A percentile compares a stretch with the other conserved stretches of the same genome.
Evolutionary conservation across 1,284 basidiomycete species (phyloP).

Genomic region (Phellinidium pouzarii): DNA sequence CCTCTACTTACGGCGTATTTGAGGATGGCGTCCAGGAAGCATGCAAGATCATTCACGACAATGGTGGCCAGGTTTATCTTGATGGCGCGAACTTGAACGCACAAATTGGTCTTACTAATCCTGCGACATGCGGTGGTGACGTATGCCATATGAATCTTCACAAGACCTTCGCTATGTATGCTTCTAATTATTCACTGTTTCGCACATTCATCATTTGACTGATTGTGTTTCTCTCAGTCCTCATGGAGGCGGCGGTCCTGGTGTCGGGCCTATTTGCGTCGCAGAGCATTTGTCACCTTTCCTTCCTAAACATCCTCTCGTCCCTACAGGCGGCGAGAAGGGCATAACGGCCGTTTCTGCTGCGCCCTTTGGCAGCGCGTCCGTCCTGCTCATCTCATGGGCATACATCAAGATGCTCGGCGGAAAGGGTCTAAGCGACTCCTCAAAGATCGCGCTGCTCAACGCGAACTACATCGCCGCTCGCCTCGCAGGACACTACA

Average conservation of each 20-base stretch:
- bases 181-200: conserved; percentile 1
- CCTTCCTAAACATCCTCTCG: conserved; percentile 85
- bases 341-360: conserved; percentile 88
- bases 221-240: conserved; percentile 48
- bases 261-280: conserved; percentile 93
- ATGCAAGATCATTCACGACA: conserved; percentile 89
- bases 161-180: conserved; percentile 89
- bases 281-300: conserved; percentile 91
- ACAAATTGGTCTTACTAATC: conserved; percentile 91
- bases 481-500: conserved; percentile 82
- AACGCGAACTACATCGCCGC: conserved; percentile 97
- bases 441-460: conserved; percentile 83
- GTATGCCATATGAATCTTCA: conserved; percentile 98
- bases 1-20: conserved; percentile 96
- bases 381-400: conserved; percentile 96
- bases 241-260: conserved; percentile 96
- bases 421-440: conserved; percentile 78
- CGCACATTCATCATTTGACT: conserved; percentile 16
- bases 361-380: conserved; percentile 91
- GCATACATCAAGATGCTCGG: conserved; percentile 98
- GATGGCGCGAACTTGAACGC: conserved; percentile 97
- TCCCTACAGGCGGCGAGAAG: conserved; percentile 61
- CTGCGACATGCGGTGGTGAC: conserved; percentile 94
- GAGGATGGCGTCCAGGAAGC: conserved; percentile 91
- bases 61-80: conserved; percentile 96